These are phyloP conservation scores for Xylaria intraflava DNA, from an alignment of 495 filamentous ascomycete species.

Conservation along the genomic window DNA sequence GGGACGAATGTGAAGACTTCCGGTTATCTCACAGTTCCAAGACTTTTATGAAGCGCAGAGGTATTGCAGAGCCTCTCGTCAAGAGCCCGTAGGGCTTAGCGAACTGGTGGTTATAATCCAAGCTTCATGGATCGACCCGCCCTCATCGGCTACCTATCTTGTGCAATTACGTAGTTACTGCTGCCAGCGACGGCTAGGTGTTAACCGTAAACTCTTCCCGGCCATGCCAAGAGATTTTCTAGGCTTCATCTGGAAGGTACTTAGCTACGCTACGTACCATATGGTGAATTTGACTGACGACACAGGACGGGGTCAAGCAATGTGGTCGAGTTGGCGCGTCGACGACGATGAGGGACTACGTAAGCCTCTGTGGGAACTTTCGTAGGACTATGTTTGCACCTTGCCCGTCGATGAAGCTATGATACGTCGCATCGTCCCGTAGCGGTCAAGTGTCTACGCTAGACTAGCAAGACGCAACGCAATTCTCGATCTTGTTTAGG, in stretches of 20 bases:
- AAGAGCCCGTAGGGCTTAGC: too few species aligned
- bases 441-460: conserved; percentile 6
- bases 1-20: neutral
- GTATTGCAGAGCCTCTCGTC: too few species aligned
- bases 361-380: conserved; percentile 16
- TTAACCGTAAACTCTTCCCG: too few species aligned
- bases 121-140: neutral
- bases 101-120: too few species aligned
- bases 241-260: too few species aligned
- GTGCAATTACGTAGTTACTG: too few species aligned
- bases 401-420: neutral
- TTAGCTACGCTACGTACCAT: too few species aligned
- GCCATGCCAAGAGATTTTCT: too few species aligned
- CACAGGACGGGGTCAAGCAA: neutral
- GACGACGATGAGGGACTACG: conserved; percentile 15
- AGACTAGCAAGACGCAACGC: too few species aligned
- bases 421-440: neutral
- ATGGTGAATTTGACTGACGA: too few species aligned
- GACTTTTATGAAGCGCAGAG: neutral
- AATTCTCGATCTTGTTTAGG: neutral
- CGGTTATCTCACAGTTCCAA: neutral
- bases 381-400: neutral
- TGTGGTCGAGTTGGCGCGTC: conserved; percentile 1
- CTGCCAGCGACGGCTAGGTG: too few species aligned
- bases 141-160: too few species aligned